Conservation (phyloP, 495 filamentous ascomycete genomes). For the Cairneyella variabilis region DNA sequence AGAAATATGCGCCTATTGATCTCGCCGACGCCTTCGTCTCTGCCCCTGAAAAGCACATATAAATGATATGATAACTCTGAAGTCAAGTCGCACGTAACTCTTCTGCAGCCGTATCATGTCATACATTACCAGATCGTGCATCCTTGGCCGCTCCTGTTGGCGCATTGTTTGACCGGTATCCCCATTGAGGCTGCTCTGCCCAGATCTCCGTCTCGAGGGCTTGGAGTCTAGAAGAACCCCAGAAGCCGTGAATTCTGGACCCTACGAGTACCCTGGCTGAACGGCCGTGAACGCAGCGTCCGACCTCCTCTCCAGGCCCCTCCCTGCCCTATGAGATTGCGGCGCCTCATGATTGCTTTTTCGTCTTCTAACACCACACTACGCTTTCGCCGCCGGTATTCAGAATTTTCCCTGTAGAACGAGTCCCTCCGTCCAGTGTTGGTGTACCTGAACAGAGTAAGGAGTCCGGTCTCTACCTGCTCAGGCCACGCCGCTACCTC, state of each 20-base stretch:
- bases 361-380: no score
- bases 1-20: not conserved
- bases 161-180: no score
- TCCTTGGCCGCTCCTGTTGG: not conserved
- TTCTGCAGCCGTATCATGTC: not conserved
- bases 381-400: no score
- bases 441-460: no score
- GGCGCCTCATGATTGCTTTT: slow-evolving; percentile 14
- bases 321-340: slow-evolving; percentile 10
- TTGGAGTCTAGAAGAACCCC: not conserved
- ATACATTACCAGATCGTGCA: not conserved
- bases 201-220: not conserved
- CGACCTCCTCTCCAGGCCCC: no score
- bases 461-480: no score
- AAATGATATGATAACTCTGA: not conserved
- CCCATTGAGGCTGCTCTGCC: not conserved
- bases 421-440: not conserved
- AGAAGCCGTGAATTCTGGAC: not conserved
- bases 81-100: not conserved
- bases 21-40: not conserved
- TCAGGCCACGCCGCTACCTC: no score
- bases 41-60: not conserved
- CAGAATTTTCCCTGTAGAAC: not conserved
- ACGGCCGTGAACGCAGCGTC: not conserved
- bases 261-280: not conserved